phyloP scores from a whole-genome alignment of 192 early-diverging fungal genomes.

The Paraglomus brasilianum region DNA sequence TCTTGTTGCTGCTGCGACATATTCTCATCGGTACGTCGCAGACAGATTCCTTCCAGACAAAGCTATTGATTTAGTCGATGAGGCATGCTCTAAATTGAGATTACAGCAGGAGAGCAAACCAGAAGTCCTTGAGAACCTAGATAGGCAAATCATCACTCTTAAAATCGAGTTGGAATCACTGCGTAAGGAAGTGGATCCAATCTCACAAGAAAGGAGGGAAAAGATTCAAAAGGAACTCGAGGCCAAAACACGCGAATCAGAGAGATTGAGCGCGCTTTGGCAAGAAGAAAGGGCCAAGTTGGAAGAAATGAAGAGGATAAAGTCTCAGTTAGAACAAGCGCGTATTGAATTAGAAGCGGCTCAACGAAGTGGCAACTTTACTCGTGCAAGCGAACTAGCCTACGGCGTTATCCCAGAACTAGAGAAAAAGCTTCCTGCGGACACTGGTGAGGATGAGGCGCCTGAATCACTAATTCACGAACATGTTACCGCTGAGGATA shows the following conservation, averaged over 20 bases:
- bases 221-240: conserved; percentile 59
- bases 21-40: conserved; percentile 74
- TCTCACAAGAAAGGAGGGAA: conserved; percentile 63
- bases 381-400: conserved; percentile 69
- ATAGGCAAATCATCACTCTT: conserved; percentile 71
- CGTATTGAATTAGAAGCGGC: conserved; percentile 73
- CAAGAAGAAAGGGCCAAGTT: conserved; percentile 65
- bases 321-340: conserved; percentile 69
- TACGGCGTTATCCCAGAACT: conserved; percentile 77
- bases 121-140: conserved; percentile 70
- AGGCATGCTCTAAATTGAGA: conserved; percentile 75
- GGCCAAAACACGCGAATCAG: conserved; percentile 58
- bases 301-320: conserved; percentile 64
- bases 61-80: conserved; percentile 80
- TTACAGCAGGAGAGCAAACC: conserved; percentile 80
- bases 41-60: conserved; percentile 76
- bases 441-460: conserved; percentile 25
- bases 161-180: conserved; percentile 80
- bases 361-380: conserved; percentile 72
- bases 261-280: conserved; percentile 61
- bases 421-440: conserved; percentile 58
- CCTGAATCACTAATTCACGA: conserved; percentile 66
- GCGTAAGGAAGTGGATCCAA: conserved; percentile 72
- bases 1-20: conserved; percentile 66
- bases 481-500: conserved; percentile 76